Percentiles rank a stretch among this genome's conserved stretches.
Evolutionary conservation across 1,284 basidiomycete species (phyloP).

Genomic region (Melanopsichium pennsylvanicum): DNA sequence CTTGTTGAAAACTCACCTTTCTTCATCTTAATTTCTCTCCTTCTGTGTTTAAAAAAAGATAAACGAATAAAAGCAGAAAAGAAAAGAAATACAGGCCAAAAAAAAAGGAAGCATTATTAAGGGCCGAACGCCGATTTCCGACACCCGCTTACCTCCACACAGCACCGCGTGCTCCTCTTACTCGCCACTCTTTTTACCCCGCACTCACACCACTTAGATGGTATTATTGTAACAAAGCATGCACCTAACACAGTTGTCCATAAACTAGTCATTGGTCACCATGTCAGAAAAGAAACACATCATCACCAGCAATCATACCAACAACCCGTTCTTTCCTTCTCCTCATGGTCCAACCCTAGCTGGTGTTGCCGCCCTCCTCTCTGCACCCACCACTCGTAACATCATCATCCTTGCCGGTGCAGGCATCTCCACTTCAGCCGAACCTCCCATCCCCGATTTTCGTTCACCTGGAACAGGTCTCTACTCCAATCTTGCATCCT

Average conservation of each 20-base stretch:
- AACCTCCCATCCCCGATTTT: constrained; percentile 66
- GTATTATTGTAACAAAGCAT: no score
- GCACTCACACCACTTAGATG: not conserved
- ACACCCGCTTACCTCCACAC: constrained; percentile 19
- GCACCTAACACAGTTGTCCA: no score
- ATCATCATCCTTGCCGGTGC: constrained; percentile 70
- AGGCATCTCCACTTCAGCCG: constrained; percentile 70
- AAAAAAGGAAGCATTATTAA: no score
- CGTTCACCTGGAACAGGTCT: constrained; percentile 70
- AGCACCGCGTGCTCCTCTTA: not conserved
- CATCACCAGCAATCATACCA: not conserved
- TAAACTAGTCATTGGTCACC: no score
- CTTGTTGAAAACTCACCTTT: no score
- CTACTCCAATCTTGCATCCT: constrained; percentile 69
- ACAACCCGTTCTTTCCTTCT: constrained; percentile 29
- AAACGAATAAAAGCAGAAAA: no score
- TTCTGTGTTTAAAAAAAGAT: no score
- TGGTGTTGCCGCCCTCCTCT: constrained; percentile 33
- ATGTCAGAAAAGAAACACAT: constrained; percentile 3
- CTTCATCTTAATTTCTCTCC: no score
- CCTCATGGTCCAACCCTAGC: constrained; percentile 34
- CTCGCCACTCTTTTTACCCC: not conserved
- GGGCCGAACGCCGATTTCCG: no score
- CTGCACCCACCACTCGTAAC: constrained; percentile 49
- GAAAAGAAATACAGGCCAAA: no score